Base-by-base conservation (phyloP, 179 eudicot genomes). In the Silene coronaria region DNA sequence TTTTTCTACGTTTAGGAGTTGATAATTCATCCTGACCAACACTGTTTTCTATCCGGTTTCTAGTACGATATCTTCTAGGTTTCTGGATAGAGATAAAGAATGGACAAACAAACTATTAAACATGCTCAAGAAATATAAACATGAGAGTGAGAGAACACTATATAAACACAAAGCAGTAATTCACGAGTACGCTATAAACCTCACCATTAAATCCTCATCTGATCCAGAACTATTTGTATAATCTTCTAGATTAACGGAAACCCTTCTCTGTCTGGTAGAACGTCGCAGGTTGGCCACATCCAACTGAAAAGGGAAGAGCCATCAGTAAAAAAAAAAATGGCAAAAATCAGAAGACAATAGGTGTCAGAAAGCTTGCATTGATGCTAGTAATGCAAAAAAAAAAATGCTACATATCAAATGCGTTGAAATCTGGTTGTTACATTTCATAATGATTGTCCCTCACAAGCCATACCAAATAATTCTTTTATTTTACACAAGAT, bases 151-250 rank as follows among this genome's bases (percentile, higher is more conserved):
- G 36, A 71, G 81, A 86, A 67, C 46, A 28, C 32, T 70, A 65
- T 67, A 70, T 10, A 63, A 81, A 53, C 67, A 68, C 61, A 48
- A 72, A 27, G 57, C 24, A 68, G 34, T 10, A 5, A 55, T 26
- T 14, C 68, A 74, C 22, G 30, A 48, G 59, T 65, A 71, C 48
- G 78, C 71, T 21, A 77, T 57, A 59, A 77, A 74, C 76, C 88
- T 84, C 77, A 96, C 99, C 99, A 96, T 93, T 67, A 93, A 79
- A 78, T 96, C 98, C 76, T 83, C 97, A 73, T 96, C 99, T 66
- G 96, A 80, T 70, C 99, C 99, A 69, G 97, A 87, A 76, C 97
- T 96, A 83, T 96, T 91, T 30, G 94, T 91, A 78, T 91, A 96
- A 68, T 82, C 89, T 45, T 84, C 98, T 72, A 88, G 84, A 88